Conservation (phyloP, 208 protist species). For the Kentomonas sorsogonicus region DNA sequence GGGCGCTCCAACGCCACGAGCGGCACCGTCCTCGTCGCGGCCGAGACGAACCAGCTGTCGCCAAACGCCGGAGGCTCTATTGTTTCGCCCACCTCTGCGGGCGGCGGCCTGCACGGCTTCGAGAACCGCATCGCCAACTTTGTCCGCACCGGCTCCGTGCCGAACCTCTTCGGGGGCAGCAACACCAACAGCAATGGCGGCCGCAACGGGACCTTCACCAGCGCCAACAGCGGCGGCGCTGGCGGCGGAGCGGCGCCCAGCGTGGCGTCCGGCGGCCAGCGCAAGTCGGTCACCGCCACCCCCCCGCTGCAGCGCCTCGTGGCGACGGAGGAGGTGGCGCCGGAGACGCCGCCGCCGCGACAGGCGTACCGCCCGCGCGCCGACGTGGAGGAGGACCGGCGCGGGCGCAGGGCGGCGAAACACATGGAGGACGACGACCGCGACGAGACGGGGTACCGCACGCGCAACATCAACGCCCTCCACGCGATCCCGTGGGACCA, state of each 20-base stretch:
- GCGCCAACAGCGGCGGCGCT: constrained; percentile 11
- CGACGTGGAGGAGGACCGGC: constrained; percentile 19
- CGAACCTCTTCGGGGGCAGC: no score
- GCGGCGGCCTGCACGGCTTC: no score
- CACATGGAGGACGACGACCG: constrained; percentile 74
- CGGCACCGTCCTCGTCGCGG: no score
- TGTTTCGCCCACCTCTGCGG: no score
- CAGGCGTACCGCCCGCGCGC: constrained; percentile 17
- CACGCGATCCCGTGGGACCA: constrained; percentile 89
- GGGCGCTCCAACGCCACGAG: no score
- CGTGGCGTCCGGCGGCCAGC: constrained; percentile 17
- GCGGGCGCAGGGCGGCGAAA: no score
- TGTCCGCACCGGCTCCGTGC: no score
- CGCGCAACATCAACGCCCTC: constrained; percentile 60
- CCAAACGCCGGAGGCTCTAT: no score
- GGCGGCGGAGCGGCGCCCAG: constrained; percentile 26
- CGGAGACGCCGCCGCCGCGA: background rate
- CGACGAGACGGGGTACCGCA: constrained; percentile 60
- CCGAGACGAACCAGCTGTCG: no score
- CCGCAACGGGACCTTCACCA: background rate
- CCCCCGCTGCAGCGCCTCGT: background rate
- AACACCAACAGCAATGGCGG: constrained; percentile 11
- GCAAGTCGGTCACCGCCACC: background rate
- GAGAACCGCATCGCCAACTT: no score
- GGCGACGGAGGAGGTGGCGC: background rate